These are phyloP conservation scores for Teunomyces panamensis DNA, from an alignment of 805 yeast genomes.

Conservation along the genomic window DNA sequence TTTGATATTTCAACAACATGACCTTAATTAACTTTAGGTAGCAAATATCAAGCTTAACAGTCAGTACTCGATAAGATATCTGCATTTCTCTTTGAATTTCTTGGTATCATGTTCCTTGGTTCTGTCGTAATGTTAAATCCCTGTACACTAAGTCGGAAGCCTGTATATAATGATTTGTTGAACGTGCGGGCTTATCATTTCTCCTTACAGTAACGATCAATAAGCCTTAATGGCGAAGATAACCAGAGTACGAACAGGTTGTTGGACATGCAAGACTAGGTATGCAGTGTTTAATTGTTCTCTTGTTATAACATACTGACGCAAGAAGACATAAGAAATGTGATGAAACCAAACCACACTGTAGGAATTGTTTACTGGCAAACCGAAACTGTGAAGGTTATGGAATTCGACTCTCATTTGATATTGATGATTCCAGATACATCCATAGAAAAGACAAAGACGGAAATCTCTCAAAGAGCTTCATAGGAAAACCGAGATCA, in stretches of 20 bases:
- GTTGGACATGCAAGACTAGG: constrained; percentile 57
- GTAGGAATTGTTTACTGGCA: constrained; percentile 45
- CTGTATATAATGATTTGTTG: too few species aligned
- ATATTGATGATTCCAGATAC: constrained; percentile 47
- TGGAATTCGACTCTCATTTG: constrained; percentile 46
- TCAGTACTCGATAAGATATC: too few species aligned
- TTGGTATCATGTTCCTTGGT: too few species aligned
- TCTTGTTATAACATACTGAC: constrained; percentile 9
- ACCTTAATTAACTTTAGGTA: too few species aligned
- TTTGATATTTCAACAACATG: too few species aligned
- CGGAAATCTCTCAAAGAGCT: constrained; percentile 41
- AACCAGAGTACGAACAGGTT: constrained; percentile 53
- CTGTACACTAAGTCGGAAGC: too few species aligned
- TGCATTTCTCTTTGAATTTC: too few species aligned
- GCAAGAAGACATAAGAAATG: constrained; percentile 48
- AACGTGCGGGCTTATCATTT: too few species aligned
- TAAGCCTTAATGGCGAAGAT: constrained; percentile 31
- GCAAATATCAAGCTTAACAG: too few species aligned
- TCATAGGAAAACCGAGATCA: constrained; percentile 41
- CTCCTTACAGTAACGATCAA: too few species aligned
- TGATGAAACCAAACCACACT: constrained; percentile 52
- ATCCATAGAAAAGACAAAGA: constrained; percentile 11
- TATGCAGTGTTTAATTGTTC: constrained; percentile 17
- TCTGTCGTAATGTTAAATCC: too few species aligned
- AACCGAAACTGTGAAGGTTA: constrained; percentile 51